Evolutionary conservation across 257 asterid species (phyloP), one percentile per base, ranked within the genome.

Genomic region (Fraxinus pennsylvanica): DNA sequence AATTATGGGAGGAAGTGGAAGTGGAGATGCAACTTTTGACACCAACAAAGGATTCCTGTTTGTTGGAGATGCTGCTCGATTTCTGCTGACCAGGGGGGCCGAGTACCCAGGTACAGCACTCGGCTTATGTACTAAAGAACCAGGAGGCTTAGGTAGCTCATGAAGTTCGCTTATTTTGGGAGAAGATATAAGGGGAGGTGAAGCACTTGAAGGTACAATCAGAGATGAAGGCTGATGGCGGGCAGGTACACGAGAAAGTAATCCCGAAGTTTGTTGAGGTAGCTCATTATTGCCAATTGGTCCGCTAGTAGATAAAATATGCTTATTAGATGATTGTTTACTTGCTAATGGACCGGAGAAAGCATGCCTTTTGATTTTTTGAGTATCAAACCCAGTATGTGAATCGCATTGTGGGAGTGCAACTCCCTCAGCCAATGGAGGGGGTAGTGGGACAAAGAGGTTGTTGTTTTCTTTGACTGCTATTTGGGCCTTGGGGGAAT

Each of bases 121-220:
- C 7, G 92, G 89, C 87, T 88, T 90, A 84, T 83, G 68, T 79
- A 79, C 75, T 21, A 85, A 84, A 79, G 88, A 80, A 79, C 89
- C 97, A n/a, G 99, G 99, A 2, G 99, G 99, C 76, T 96, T 92
- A 29, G 99, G 99, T 69, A 95, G 99, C 86, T 93, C 97, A 71
- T 95, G 99, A 74, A 95, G 99, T 89, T 95, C 99, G 41, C 90
- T 93, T 73, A 91, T 85, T 70, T 81, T 91, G 30, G 98, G 98
- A 57, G 98, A 93, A 73, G 99, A 86, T 72, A 78, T 84, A 76
- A 81, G 91, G 33, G 96, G 84, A 82, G 92, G 96, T 32, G 92
- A 86, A 61, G 89, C 90, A 81, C 84, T 92, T 61, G 76, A 90
- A 74, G 96, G 45, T 25, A 82, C 83, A 74, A 78, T 86, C 38